Conservation (phyloP, 331 rosid genomes). For the Quercus lobata region DNA sequence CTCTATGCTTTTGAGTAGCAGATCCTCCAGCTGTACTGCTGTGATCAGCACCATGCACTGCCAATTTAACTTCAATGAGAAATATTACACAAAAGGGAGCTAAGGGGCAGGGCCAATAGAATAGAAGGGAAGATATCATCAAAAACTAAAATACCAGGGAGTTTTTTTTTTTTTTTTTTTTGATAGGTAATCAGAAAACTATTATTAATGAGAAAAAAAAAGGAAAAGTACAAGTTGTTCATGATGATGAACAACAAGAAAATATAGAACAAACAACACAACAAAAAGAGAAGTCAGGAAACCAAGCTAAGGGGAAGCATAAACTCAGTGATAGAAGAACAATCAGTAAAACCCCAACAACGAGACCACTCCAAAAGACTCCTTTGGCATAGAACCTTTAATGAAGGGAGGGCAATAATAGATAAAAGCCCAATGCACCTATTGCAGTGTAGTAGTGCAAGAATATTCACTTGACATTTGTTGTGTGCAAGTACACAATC, state of each 20-base stretch:
- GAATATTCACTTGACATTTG: neutral
- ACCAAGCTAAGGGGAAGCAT: too few relatives aligned
- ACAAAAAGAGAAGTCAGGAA: too few relatives aligned
- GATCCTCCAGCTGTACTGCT: slow-evolving; percentile 33
- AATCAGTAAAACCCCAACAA: too few relatives aligned
- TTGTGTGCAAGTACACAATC: neutral
- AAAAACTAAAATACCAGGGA: neutral
- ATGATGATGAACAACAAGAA: too few relatives aligned
- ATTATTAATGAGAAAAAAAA: too few relatives aligned
- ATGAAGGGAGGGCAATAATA: neutral
- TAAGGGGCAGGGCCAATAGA: neutral
- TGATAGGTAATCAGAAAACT: too few relatives aligned
- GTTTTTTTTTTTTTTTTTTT: too few relatives aligned
- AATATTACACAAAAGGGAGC: neutral
- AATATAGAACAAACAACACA: too few relatives aligned
- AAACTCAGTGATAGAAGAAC: too few relatives aligned
- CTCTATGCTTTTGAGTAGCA: slow-evolving; percentile 36
- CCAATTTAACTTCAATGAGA: slow-evolving; percentile 13
- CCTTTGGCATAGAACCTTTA: neutral
- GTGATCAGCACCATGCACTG: slow-evolving; percentile 25
- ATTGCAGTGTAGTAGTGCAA: neutral
- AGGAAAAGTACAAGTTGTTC: too few relatives aligned
- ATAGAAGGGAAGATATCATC: neutral
- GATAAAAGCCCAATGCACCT: too few relatives aligned
- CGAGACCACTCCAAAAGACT: too few relatives aligned